Evolutionary conservation across 2,329 filamentous ascomycete genomes (phyloP), one percentile per base, ranked within the genome.

Genomic region (Neopestalotiopsis clavispora): DNA sequence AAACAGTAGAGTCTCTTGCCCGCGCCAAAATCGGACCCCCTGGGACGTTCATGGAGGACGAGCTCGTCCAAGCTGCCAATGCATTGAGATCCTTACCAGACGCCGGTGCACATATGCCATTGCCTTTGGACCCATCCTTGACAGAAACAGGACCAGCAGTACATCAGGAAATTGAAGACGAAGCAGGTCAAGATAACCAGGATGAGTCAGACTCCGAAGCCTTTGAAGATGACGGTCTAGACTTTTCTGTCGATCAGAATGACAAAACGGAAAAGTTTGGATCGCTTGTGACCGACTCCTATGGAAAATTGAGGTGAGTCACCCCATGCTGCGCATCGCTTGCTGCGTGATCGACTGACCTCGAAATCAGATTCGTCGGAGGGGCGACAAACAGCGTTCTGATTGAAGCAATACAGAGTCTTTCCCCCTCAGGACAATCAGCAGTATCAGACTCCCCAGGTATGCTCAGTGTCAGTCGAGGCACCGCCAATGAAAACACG

Each of bases 131-230:
- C 20, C 59, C 62, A 20, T 20, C 38, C 1, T 65, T 28, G 12
- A 10, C 14, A 45, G 62, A 52, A 38, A 7, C 38, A 1, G 62
- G 20, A 14, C 62, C 23, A 4, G 13, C 38, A 13, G 59, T 42
- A 30, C 20, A 23, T 20, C 62, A 65, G 28, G 23, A 30, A 10
- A n/a, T 49, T 12, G 23, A 20, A 49, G 40, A 65, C 40, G 40
- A 38, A 10, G 14, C 38, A 49, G 17, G n/a, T 20, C 62, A 30
- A 17, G 62, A n/a, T 14, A 23, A n/a, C 17, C 32, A 20, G 3
- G 23, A 57, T 12, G 64, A 66, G n/a, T 58, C 64, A 1, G 64
- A 66, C 32, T 66, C 64, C 34, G 64, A 66, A 32, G 64, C 30
- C 7, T 40, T 56, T 23, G 64, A 66, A 20, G 59, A 61, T 28